Base-by-base conservation (phyloP, 495 filamentous ascomycete species). In the Aspergillus coremiiformis region DNA sequence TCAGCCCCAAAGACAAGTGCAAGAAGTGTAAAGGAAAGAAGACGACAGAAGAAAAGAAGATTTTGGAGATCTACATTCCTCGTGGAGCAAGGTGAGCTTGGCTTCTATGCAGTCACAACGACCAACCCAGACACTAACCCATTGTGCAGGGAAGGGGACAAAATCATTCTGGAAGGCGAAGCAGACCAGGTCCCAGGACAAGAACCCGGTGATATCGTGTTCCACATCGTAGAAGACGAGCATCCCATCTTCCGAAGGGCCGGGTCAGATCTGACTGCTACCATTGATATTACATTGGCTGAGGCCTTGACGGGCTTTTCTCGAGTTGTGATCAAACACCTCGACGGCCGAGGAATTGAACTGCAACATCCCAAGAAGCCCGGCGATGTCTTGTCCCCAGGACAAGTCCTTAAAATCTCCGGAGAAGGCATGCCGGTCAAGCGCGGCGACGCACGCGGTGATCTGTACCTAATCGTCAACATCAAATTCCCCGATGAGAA, bases 21-120 rank as follows among this genome's bases (percentile, higher is more conserved):
- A 94, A 91, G 77, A 96, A 94, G 76, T 98, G 94, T 80, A 96
- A 96, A 72, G 93, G 93, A 41, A 83, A 85, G 63, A 80, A 86
- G 46, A 86, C 88, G 4, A 74, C 78, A 27, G 82, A 87, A 63
- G 84, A 89, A 65, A 92, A 85, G 68, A 98, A 97, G 73, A 85
- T 93, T 11, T 71, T 98, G 39, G 94, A 98, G 69, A 82, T 98
- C 32, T 97, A 96, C 71, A 95, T 98, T 52, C 90, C 93, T 26
- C 84, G 85, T 33, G 93, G 93, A 39, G 85, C 90, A 30, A 82
- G 80, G 75, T 79, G 59, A 59, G 73, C 55, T 10, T 19, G 27
- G 17, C 15, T 14, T 12, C 9, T 12, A n/a, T 48, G 9, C 20
- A 24, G 21, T 23, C 15, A 37, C 9, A 9, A 5, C 45, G 5